phyloP scores from a whole-genome alignment of 345 rosid genomes.

The Carallia brachiata region DNA sequence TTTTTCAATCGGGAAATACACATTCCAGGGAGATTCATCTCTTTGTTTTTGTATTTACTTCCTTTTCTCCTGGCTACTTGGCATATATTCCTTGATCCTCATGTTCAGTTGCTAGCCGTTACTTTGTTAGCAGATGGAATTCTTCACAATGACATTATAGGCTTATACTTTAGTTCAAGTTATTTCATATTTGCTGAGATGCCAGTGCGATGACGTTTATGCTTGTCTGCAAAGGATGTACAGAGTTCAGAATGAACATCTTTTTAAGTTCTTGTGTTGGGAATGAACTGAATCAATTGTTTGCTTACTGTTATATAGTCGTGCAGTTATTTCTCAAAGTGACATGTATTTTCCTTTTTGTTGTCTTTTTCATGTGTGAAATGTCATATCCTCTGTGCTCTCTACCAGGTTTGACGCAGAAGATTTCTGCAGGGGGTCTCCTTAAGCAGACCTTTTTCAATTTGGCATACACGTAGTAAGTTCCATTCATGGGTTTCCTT shows the following conservation, averaged over 20 bases:
- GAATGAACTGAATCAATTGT: neutral
- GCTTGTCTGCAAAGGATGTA: too few relatives aligned
- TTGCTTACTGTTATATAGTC: neutral
- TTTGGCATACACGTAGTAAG: conserved; percentile 75
- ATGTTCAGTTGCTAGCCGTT: too few relatives aligned
- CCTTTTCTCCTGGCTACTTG: neutral
- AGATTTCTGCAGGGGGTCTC: conserved; percentile 68
- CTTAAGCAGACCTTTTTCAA: conserved; percentile 59
- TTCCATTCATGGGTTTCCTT: conserved; percentile 14
- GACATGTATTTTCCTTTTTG: neutral
- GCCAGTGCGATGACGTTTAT: too few relatives aligned
- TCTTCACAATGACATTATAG: too few relatives aligned
- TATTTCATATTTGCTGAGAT: too few relatives aligned
- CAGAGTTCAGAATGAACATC: neutral
- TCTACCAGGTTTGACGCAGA: conserved; percentile 73
- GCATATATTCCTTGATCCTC: neutral
- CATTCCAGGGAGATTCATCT: too few relatives aligned
- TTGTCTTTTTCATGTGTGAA: neutral
- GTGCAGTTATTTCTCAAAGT: neutral
- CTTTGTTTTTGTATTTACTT: neutral
- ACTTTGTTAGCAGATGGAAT: too few relatives aligned
- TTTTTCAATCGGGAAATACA: too few relatives aligned
- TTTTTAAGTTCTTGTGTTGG: neutral
- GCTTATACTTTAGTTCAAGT: too few relatives aligned
- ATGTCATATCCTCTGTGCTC: conserved; percentile 14